phyloP scores from a whole-genome alignment of 306 rosid species.

The Parietaria judaica region DNA sequence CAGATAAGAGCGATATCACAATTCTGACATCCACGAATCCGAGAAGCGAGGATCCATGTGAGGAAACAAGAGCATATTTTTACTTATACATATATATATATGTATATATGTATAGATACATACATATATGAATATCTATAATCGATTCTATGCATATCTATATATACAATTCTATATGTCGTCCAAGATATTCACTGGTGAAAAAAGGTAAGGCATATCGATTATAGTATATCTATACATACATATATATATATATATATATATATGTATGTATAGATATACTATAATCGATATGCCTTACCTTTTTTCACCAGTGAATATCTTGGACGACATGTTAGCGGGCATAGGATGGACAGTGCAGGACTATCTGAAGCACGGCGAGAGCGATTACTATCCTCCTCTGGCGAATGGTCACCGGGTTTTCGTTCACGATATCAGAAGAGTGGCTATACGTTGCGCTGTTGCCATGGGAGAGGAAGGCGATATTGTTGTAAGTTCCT shows the following conservation, averaged over 20 bases:
- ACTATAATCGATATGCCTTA: conserved; percentile 3
- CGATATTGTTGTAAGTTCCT: conserved; percentile 85
- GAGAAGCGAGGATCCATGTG: conserved; percentile 83
- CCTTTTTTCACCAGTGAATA: conserved; percentile 56
- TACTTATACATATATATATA: not conserved
- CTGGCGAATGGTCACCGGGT: conserved; percentile 87
- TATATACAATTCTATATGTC: no score
- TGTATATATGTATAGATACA: no score
- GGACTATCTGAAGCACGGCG: conserved; percentile 85
- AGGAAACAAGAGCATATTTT: conserved; percentile 16
- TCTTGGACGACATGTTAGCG: conserved; percentile 93
- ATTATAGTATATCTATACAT: no score
- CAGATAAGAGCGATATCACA: conserved; percentile 87
- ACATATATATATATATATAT: no score
- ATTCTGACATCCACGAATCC: conserved; percentile 86
- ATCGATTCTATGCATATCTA: no score
- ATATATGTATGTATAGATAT: no score
- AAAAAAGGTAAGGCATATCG: no score
- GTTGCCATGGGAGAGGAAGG: conserved; percentile 99
- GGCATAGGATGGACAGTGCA: conserved; percentile 98
- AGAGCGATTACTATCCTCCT: conserved; percentile 91
- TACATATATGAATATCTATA: no score
- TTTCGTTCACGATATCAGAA: conserved; percentile 84
- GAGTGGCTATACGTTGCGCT: conserved; percentile 84
- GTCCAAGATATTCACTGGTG: no score